Evolutionary conservation across 768 basidiomycete genomes (phyloP).

Genomic region (Fomitopsis pulvina): DNA sequence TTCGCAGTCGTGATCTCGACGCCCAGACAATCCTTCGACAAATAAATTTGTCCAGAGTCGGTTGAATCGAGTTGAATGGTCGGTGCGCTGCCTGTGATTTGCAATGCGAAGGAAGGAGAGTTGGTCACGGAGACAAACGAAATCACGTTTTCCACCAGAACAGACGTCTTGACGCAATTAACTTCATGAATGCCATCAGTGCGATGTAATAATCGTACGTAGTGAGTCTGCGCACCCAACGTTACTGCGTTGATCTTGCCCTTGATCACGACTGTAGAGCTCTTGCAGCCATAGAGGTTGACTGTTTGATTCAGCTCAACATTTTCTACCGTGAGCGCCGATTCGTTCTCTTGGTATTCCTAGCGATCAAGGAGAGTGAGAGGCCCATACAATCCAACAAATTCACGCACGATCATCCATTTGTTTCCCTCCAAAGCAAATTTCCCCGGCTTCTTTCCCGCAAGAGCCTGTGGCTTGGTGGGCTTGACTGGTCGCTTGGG

Average conservation of each 20-base stretch:
- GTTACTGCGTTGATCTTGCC: slow-evolving; percentile 96
- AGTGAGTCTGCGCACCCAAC: slow-evolving; percentile 49
- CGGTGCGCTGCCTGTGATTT: slow-evolving; percentile 85
- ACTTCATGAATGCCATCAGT: slow-evolving; percentile 44
- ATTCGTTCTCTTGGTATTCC: slow-evolving; percentile 91
- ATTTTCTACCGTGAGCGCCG: slow-evolving; percentile 63
- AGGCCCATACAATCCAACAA: background rate
- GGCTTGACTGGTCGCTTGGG: slow-evolving; percentile 72
- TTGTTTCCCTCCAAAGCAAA: slow-evolving; percentile 87
- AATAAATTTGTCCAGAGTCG: slow-evolving; percentile 91
- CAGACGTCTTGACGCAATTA: slow-evolving; percentile 80
- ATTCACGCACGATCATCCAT: slow-evolving; percentile 74
- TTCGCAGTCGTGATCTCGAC: slow-evolving; percentile 92
- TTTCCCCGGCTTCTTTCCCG: slow-evolving; percentile 89
- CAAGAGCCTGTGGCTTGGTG: slow-evolving; percentile 74
- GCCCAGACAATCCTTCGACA: slow-evolving; percentile 74
- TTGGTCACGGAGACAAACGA: slow-evolving; percentile 83
- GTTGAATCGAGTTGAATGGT: slow-evolving; percentile 93
- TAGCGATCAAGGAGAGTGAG: slow-evolving; percentile 22
- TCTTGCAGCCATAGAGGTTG: slow-evolving; percentile 89
- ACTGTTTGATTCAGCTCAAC: slow-evolving; percentile 77
- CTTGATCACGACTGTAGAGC: slow-evolving; percentile 71
- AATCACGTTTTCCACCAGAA: slow-evolving; percentile 91
- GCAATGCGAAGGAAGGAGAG: slow-evolving; percentile 89
- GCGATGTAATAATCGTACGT: background rate